phyloP scores from a whole-genome alignment of 257 asterid species.

The Euphrasia confusa region DNA sequence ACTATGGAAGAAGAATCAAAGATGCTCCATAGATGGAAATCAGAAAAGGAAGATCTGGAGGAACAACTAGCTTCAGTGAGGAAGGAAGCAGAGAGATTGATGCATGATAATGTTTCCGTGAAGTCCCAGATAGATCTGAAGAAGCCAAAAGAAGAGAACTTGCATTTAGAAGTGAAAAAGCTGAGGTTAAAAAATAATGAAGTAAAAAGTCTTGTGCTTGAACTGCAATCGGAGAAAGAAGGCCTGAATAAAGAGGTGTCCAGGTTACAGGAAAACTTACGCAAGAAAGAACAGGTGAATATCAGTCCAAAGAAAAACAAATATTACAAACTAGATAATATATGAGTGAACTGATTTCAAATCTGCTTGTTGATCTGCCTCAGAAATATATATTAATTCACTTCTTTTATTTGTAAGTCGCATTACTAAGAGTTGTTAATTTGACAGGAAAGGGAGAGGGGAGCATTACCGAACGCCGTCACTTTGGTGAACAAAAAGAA shows the following conservation, averaged over 20 bases:
- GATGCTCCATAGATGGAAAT: constrained; percentile 33
- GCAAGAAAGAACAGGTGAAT: constrained; percentile 53
- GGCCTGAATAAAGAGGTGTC: constrained; percentile 52
- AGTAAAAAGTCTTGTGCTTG: constrained; percentile 37
- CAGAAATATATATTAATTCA: constrained; percentile 13
- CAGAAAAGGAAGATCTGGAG: constrained; percentile 50
- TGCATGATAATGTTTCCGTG: constrained; percentile 41
- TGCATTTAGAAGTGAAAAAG: constrained; percentile 59
- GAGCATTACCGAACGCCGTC: constrained; percentile 16
- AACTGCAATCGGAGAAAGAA: constrained; percentile 57
- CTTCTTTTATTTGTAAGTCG: constrained; percentile 15
- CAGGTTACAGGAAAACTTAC: constrained; percentile 37
- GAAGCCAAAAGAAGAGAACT: constrained; percentile 53
- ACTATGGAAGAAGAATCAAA: constrained; percentile 30
- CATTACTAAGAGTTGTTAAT: constrained; percentile 13
- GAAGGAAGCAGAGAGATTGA: constrained; percentile 51
- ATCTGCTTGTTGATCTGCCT: constrained; percentile 16
- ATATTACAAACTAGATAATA: constrained; percentile 15
- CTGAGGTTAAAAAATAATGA: constrained; percentile 47
- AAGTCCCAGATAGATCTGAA: constrained; percentile 55
- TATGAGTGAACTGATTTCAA: constrained; percentile 16
- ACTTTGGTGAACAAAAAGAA: constrained; percentile 23
- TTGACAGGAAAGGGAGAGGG: constrained; percentile 33
- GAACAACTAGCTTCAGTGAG: constrained; percentile 42
- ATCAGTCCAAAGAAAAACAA: constrained; percentile 11